Base-by-base conservation (phyloP, 306 rosid species). In the Quercus gilva region DNA sequence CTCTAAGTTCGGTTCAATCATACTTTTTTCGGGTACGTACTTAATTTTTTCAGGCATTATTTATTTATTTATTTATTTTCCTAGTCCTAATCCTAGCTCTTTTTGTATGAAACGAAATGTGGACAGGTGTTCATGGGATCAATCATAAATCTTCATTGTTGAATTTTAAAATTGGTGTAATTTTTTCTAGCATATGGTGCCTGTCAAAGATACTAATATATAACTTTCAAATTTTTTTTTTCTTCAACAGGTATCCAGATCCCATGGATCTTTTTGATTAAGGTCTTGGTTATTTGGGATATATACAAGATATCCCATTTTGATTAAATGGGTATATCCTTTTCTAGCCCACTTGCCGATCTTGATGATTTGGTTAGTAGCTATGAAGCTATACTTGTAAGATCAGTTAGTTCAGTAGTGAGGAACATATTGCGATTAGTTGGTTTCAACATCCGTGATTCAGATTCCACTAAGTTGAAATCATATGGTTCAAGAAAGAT, bases 311-410 rank as follows among this genome's bases (percentile, higher is more conserved):
- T 41, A 41, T 20, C 64, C 55, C 69, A 86, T 52, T 59, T 19
- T 45, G 43, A 33, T 71, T 56, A 60, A 52, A 83, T 86, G 89
- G 87, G 83, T 55, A 59, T 81, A 63, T 23, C 82, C 61, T 77
- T 82, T 17, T 63, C 85, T 31, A 76, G 81, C 19, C 64, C 86
- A 31, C 57, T 78, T 29, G 67, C 76, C 19, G 80, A 84, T 53
- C 84, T 76, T 49, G 81, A 84, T 58, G 88, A 87, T 75, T 57
- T 84, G 77, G 86, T 84, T 73, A 68, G 81, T 74, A 74, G 29
- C 51, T 29, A 82, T 65, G 82, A 85, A 78, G 87, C 87, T 26
- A 67, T 81, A 81, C 78, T 85, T 25, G 73, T 68, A 55, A 68
- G 82, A 76, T 84, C 81, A 15, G 77, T 79, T 45, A 74, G 83